Percentiles rank a stretch among this genome's conserved stretches.
These are phyloP conservation scores for Penicillium thymicola DNA, from an alignment of 2,329 filamentous ascomycete genomes.

Conservation along the genomic window DNA sequence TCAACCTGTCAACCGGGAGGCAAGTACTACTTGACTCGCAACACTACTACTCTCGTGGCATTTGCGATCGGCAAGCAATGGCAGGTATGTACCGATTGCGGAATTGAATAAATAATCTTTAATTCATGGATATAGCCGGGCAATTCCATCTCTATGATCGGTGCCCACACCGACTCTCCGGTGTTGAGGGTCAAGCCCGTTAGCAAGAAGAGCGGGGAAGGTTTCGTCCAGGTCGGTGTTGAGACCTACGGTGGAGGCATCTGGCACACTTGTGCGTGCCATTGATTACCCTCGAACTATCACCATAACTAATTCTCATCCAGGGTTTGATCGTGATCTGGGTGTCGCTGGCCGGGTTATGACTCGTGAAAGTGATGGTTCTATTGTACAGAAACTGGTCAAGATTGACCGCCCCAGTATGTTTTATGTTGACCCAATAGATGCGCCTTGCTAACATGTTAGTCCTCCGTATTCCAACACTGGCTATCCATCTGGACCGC, in stretches of 20 bases:
- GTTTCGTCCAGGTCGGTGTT: slow-evolving; percentile 90
- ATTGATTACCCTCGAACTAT: background rate
- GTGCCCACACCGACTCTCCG: slow-evolving; percentile 93
- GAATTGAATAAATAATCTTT: background rate
- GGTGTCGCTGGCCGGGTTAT: slow-evolving; percentile 85
- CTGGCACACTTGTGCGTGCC: slow-evolving; percentile 75
- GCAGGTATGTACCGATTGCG: slow-evolving; percentile 49
- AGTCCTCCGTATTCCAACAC: slow-evolving; percentile 83
- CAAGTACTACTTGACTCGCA: slow-evolving; percentile 95
- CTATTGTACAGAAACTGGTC: slow-evolving; percentile 78
- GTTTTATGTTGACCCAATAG: slow-evolving; percentile 6
- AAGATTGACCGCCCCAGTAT: slow-evolving; percentile 79
- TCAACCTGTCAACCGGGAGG: slow-evolving; percentile 76
- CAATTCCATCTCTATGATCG: slow-evolving; percentile 87
- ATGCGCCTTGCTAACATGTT: background rate
- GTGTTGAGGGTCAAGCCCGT: slow-evolving; percentile 91
- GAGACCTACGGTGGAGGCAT: slow-evolving; percentile 96
- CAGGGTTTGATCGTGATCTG: slow-evolving; percentile 89
- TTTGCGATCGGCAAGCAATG: slow-evolving; percentile 89
- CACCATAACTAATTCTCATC: slow-evolving; percentile 10
- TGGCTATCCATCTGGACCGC: slow-evolving; percentile 91
- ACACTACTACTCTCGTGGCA: slow-evolving; percentile 85
- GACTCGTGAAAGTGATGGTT: slow-evolving; percentile 69
- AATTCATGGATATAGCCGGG: slow-evolving; percentile 55
- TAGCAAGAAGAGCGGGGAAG: slow-evolving; percentile 79